Percentiles rank a stretch among this genome's conserved stretches.
phyloP scores from a whole-genome alignment of 2,329 filamentous ascomycete genomes.

The Monilinia laxa region DNA sequence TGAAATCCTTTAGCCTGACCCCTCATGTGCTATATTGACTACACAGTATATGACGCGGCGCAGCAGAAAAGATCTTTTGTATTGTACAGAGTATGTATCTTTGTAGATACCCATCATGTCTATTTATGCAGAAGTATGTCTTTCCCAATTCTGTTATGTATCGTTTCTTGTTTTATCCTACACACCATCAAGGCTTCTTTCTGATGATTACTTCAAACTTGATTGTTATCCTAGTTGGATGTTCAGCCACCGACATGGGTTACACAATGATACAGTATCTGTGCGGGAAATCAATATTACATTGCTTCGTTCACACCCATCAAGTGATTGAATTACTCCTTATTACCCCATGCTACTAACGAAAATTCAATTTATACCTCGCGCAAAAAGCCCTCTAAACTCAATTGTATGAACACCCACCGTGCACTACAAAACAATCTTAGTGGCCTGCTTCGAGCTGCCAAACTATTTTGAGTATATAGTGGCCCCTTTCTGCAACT shows the following conservation, averaged over 20 bases:
- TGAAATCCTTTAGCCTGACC: neutral
- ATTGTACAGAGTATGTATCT: neutral
- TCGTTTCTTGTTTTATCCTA: conserved; percentile 12
- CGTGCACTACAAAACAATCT: conserved; percentile 16
- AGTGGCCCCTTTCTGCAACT: conserved; percentile 6
- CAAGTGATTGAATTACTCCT: neutral
- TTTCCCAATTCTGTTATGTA: conserved; percentile 11
- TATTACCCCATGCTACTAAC: neutral
- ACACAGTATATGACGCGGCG: conserved; percentile 8
- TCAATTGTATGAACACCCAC: conserved; percentile 6
- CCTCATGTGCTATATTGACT: conserved; percentile 13
- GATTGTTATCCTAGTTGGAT: conserved; percentile 4
- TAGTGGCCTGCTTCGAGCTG: neutral
- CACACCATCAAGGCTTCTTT: neutral
- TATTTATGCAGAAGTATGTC: neutral
- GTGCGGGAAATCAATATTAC: neutral
- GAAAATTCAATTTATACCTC: conserved; percentile 11
- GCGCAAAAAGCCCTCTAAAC: neutral
- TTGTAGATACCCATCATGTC: conserved; percentile 7
- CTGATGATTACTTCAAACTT: conserved; percentile 2
- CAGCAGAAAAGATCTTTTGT: neutral
- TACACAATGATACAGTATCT: conserved; percentile 15
- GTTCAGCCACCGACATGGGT: conserved; percentile 21
- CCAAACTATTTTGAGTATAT: conserved; percentile 1
- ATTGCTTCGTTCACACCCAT: conserved; percentile 9